A percentile compares a stretch with the other conserved stretches of the same genome.
phyloP scores from a whole-genome alignment of 805 yeast genomes.

The Saccharomyces cerevisiae region DNA sequence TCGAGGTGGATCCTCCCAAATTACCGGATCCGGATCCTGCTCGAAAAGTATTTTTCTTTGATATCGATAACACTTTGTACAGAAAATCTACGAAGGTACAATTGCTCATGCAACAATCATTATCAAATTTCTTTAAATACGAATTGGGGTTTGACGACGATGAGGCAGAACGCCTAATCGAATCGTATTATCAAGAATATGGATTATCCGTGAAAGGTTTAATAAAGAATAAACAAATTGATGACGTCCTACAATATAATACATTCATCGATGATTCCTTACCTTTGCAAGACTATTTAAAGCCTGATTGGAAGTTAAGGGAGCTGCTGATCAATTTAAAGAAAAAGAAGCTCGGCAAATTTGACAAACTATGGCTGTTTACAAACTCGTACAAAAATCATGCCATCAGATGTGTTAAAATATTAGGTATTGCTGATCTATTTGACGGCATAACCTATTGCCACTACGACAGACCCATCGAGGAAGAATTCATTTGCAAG shows the following conservation, averaged over 20 bases:
- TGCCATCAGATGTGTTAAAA: conserved; percentile 67
- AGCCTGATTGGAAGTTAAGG: conserved; percentile 51
- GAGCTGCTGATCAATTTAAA: conserved; percentile 40
- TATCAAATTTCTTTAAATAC: conserved; percentile 70
- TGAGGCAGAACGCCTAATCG: conserved; percentile 66
- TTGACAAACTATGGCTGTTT: conserved; percentile 78
- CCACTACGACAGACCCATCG: conserved; percentile 47
- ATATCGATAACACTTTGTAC: conserved; percentile 89
- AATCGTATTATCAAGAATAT: conserved; percentile 70
- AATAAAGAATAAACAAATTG: conserved; percentile 38
- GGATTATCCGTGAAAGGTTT: conserved; percentile 93
- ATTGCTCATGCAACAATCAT: conserved; percentile 79
- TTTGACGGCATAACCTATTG: conserved; percentile 93
- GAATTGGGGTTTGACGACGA: conserved; percentile 54
- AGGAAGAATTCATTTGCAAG: conserved; percentile 63
- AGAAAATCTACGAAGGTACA: conserved; percentile 66
- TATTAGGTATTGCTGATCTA: conserved; percentile 83
- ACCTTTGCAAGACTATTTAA: conserved; percentile 71
- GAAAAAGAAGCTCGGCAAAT: conserved; percentile 34
- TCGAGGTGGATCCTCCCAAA: conserved; percentile 17
- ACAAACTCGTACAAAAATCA: conserved; percentile 93
- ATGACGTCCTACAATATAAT: conserved; percentile 71
- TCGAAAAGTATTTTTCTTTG: conserved; percentile 60
- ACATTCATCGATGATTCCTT: conserved; percentile 84
- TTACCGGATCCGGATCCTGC: conserved; percentile 22